Base-by-base conservation (phyloP, 2,329 filamentous ascomycete species). In the Nemania serpens region DNA sequence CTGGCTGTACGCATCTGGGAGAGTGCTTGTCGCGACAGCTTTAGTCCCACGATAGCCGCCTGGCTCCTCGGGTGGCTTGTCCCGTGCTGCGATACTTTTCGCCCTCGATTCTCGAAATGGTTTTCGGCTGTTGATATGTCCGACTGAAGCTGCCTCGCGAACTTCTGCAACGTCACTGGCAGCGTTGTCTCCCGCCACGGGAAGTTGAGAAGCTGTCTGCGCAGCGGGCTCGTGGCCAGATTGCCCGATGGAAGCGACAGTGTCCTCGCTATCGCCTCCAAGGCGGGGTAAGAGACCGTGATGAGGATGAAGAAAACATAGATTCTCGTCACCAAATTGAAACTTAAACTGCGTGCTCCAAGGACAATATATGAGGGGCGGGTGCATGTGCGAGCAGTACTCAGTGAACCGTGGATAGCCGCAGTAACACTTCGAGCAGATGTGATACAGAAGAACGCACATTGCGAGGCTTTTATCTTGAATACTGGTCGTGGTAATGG, bases 371-470 rank as follows among this genome's bases (percentile, higher is more conserved):
- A 56, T n/a, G 1, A 53, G 50, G 1, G 63, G 63, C 0, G 65
- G 62, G 6, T 59, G 58, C 55, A 62, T 61, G 17, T 10, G 45
- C 11, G 20, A 15, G 18, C 59, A 66, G 5, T 11, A 20, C 18
- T 61, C 50, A 6, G 52, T 63, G 25, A 18, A 46, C 17, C 49
- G 42, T 11, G 62, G 56, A 33, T 59, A 58, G 12, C 64, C 64
- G 34, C 50, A 53, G 58, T 59, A 63, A 33, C 64, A 66, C 25
- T 43, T 53, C 1, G 49, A 22, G 49, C 64, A 66, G 37, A 66
- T 65, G n/a, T 57, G 45, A 22, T 66, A 66, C 9, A 53, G 29
- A 5, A 66, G 18, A 11, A 39, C 22, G 18, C 64, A 66, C 64
- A 66, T 65, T 12, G 36, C 49, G 49, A 20, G 6, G 18, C 7